phyloP scores from a whole-genome alignment of 768 basidiomycete genomes.

The Boletus sp. region DNA sequence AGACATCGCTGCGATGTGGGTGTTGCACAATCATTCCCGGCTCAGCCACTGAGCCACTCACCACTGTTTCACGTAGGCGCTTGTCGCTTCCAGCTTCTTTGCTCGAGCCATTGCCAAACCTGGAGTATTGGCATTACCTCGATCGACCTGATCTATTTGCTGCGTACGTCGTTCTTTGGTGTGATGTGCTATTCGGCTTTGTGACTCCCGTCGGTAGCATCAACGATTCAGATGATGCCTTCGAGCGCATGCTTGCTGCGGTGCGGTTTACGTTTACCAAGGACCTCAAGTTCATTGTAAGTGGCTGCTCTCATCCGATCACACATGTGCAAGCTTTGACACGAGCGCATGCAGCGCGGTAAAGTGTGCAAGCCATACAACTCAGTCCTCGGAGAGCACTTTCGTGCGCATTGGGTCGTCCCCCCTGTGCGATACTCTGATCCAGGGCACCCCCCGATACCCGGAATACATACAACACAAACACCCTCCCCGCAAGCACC shows the following conservation, averaged over 20 bases:
- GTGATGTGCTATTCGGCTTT: background rate
- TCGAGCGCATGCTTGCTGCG: conserved; percentile 92
- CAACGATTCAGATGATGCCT: conserved; percentile 88
- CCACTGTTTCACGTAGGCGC: conserved; percentile 51
- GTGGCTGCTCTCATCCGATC: conserved; percentile 26
- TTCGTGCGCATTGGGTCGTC: conserved; percentile 85
- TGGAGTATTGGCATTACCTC: conserved; percentile 94
- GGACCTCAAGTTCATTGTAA: conserved; percentile 87
- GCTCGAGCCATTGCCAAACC: conserved; percentile 90
- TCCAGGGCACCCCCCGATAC: conserved; percentile 43
- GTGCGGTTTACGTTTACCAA: conserved; percentile 87
- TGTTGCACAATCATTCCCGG: conserved; percentile 14
- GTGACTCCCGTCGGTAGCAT: conserved; percentile 49
- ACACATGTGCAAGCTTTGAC: background rate
- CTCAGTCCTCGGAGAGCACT: conserved; percentile 84
- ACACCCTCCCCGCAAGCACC: conserved; percentile 25
- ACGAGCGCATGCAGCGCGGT: conserved; percentile 54
- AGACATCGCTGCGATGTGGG: conserved; percentile 91
- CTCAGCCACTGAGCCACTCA: conserved; percentile 14
- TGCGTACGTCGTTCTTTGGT: conserved; percentile 56
- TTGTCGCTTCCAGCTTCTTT: conserved; percentile 90
- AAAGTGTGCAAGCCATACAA: conserved; percentile 94
- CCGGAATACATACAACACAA: conserved; percentile 38
- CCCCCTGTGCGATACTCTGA: conserved; percentile 55
- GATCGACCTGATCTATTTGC: conserved; percentile 90